Base-by-base conservation (phyloP, 83 land plant genomes). In the Picea abies region DNA sequence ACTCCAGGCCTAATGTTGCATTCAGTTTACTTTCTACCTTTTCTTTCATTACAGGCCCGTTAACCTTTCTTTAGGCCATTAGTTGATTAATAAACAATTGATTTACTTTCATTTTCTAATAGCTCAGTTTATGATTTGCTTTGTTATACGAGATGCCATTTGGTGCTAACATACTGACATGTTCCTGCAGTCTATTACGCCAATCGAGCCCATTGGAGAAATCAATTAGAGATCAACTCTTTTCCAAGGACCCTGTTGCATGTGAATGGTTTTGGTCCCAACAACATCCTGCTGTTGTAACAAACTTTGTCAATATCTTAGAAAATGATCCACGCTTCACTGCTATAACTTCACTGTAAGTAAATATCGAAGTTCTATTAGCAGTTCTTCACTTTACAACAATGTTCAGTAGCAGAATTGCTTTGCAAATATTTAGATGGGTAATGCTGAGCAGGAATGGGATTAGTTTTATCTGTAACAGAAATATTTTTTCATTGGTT, bases 221-320 rank as follows among this genome's bases (percentile, higher is more conserved):
- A 60, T 80, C 88, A 76, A 92, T 97, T 60, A 91, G 85, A 72
- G 91, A 94, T 10, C 84, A 92, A 80, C 80, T 97, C 71, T 94
- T 92, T 35, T 76, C 90, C n/a, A 92, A 95, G 83, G 93, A 94
- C 78, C 93, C 96, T 62, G 91, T 83, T 72, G 90, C 87, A 81
- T 84, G 82, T 73, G 98, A 92, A 16, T 97, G 96, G 98, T 90
- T 94, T 76, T 95, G 98, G 98, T 86, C 90, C 22, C 85, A 97
- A 86, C 97, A 95, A 84, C 84, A 92, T 66, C 98, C 95, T 37
- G 63, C 80, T 20, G 86, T 85, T 16, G 90, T 94, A 63, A 80
- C 89, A 69, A 92, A 84, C 37, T 97, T 91, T 88, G 89, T 97
- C 2, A 84, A 92, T 79, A 82, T 89, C 78, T 89, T 97, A 84